A percentile compares a stretch with the other conserved stretches of the same genome.
Conservation (phyloP, 208 protist species). For the Trichomonas gallinae region DNA sequence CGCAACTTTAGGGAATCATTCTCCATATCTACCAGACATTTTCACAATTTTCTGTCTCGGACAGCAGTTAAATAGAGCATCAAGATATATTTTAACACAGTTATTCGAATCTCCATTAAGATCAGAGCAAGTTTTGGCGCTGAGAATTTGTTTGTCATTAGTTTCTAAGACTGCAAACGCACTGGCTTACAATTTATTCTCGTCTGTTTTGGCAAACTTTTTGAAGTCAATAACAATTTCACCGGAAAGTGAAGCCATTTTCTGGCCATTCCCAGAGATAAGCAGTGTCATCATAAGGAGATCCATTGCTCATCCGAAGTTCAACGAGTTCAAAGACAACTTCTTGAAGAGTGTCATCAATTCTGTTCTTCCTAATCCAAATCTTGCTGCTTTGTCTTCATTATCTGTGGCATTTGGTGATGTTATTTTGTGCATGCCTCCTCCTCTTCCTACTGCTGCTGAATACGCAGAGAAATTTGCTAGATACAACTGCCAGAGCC, state of each 20-base stretch:
- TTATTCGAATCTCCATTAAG: background rate
- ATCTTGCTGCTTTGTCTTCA: background rate
- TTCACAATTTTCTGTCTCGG: background rate
- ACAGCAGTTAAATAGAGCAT: background rate
- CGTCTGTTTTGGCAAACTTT: background rate
- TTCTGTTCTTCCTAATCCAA: background rate
- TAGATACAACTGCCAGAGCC: background rate
- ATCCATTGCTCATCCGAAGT: background rate
- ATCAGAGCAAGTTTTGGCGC: background rate
- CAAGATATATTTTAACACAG: background rate
- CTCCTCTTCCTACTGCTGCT: background rate
- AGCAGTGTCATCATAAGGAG: background rate
- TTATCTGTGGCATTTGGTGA: background rate
- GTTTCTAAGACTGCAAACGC: background rate
- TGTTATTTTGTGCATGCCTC: background rate
- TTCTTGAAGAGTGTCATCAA: background rate
- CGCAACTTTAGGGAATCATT: background rate
- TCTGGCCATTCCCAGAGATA: background rate
- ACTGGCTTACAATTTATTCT: background rate
- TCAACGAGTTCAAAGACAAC: background rate
- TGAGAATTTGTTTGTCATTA: background rate
- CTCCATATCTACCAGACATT: background rate
- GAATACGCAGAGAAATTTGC: background rate
- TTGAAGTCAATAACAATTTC: background rate
- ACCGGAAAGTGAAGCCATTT: background rate